Percentiles rank a stretch among this genome's conserved stretches.
Conservation (phyloP, 2,329 filamentous ascomycete genomes). For the Penicillium sp. region DNA sequence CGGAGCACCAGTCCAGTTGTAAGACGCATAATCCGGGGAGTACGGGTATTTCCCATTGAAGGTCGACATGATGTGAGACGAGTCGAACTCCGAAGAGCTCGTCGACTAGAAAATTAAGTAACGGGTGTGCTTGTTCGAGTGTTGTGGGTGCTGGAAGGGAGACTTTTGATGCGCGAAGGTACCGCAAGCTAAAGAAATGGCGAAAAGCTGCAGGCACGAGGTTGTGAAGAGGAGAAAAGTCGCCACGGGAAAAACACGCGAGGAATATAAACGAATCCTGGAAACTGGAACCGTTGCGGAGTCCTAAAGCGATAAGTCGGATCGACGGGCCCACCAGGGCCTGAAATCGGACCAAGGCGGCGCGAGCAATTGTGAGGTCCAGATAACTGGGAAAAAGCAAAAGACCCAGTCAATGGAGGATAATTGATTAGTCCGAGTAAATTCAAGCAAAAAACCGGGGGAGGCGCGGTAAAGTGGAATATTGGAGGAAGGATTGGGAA, state of each 20-base stretch:
- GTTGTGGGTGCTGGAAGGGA: background rate
- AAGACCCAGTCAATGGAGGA: background rate
- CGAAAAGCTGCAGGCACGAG: conserved; percentile 2
- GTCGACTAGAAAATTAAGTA: background rate
- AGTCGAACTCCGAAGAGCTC: conserved; percentile 6
- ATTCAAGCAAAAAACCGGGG: conserved; percentile 4
- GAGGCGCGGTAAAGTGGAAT: conserved; percentile 17
- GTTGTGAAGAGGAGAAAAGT: conserved; percentile 14
- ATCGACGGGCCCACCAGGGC: conserved; percentile 25
- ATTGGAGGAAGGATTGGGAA: background rate
- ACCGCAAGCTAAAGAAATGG: conserved; percentile 1
- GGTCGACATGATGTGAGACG: conserved; percentile 27
- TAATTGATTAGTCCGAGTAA: background rate
- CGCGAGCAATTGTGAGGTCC: conserved; percentile 3
- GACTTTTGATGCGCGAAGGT: background rate
- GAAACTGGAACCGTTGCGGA: conserved; percentile 10
- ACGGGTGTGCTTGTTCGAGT: background rate
- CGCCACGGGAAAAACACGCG: conserved; percentile 18
- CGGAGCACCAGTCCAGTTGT: conserved; percentile 50
- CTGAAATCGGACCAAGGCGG: conserved; percentile 16
- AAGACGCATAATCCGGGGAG: conserved; percentile 48
- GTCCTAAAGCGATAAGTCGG: conserved; percentile 13
- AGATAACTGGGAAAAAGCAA: background rate
- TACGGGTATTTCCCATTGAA: conserved; percentile 32
- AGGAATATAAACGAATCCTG: conserved; percentile 26